Evolutionary conservation across 768 basidiomycete genomes (phyloP).

Genomic region (Melanogaster broomeanus): DNA sequence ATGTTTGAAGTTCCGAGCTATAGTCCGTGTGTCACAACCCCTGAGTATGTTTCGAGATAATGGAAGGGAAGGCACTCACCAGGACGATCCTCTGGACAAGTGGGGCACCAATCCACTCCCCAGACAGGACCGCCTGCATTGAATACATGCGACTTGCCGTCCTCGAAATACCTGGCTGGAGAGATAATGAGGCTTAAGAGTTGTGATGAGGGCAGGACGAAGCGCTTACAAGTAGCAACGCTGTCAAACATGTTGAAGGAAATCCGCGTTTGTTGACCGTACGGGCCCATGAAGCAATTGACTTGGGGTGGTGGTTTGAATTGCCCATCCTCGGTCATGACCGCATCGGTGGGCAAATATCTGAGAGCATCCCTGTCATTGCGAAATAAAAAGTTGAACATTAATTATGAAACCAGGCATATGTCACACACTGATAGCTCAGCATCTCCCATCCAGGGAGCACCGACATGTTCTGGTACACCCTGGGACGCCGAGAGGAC

Average conservation of each 20-base stretch:
- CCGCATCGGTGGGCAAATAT: conserved; percentile 60
- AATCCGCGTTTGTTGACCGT: conserved; percentile 49
- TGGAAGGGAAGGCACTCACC: conserved; percentile 37
- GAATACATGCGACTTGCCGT: conserved; percentile 68
- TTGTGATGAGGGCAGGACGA: neutral
- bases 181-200: neutral
- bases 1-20: conserved; percentile 61
- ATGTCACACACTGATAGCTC: conserved; percentile 46
- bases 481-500: conserved; percentile 56
- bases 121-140: conserved; percentile 90
- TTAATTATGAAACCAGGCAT: conserved; percentile 1
- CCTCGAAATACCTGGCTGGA: conserved; percentile 62
- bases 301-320: conserved; percentile 55
- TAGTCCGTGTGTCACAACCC: neutral
- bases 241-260: conserved; percentile 58
- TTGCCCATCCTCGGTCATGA: conserved; percentile 51
- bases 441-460: conserved; percentile 49
- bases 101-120: conserved; percentile 94
- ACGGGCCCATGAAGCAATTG: conserved; percentile 67
- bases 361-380: conserved; percentile 50
- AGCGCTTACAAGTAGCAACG: conserved; percentile 54
- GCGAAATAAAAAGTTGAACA: conserved; percentile 7
- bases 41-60: neutral
- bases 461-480: conserved; percentile 48
- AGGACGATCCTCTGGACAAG: conserved; percentile 54